phyloP scores from a whole-genome alignment of 352 stramenopile species.

The Lagenidium giganteum region DNA sequence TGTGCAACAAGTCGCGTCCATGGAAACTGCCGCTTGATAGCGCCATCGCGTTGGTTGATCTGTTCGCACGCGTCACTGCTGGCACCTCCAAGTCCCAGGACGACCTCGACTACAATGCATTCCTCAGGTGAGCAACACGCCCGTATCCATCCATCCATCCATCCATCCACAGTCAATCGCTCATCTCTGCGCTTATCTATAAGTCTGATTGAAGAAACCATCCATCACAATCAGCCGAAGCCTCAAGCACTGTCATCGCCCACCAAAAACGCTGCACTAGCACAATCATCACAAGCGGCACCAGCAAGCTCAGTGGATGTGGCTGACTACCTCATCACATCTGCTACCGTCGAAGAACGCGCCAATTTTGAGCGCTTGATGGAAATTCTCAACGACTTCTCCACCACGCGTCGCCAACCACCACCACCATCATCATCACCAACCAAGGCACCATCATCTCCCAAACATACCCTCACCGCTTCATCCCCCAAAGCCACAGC shows the following conservation, averaged over 20 bases:
- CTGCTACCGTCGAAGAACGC: constrained; percentile 31
- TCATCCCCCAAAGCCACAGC: too few relatives aligned
- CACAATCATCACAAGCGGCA: too few relatives aligned
- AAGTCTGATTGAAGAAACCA: too few relatives aligned
- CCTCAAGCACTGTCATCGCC: not conserved
- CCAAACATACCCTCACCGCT: too few relatives aligned
- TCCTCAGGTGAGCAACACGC: constrained; percentile 17
- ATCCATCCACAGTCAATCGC: too few relatives aligned
- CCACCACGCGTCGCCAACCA: constrained; percentile 13
- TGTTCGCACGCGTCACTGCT: constrained; percentile 28
- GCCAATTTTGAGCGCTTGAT: constrained; percentile 53
- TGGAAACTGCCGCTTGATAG: constrained; percentile 29
- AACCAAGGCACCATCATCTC: not conserved
- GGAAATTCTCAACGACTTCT: constrained; percentile 41
- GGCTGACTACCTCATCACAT: constrained; percentile 47
- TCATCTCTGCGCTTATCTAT: too few relatives aligned
- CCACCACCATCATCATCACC: not conserved
- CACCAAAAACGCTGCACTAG: too few relatives aligned
- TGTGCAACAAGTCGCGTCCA: constrained; percentile 12
- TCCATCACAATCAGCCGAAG: not conserved
- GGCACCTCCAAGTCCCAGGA: constrained; percentile 12
- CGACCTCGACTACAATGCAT: constrained; percentile 33
- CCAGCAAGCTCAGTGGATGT: constrained; percentile 15
- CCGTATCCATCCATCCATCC: too few relatives aligned
- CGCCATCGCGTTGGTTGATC: constrained; percentile 22